Percentiles rank a stretch among this genome's conserved stretches.
Evolutionary conservation across 139 green algal genomes (phyloP).

Genomic region (Zygnema circumcarinatum): DNA sequence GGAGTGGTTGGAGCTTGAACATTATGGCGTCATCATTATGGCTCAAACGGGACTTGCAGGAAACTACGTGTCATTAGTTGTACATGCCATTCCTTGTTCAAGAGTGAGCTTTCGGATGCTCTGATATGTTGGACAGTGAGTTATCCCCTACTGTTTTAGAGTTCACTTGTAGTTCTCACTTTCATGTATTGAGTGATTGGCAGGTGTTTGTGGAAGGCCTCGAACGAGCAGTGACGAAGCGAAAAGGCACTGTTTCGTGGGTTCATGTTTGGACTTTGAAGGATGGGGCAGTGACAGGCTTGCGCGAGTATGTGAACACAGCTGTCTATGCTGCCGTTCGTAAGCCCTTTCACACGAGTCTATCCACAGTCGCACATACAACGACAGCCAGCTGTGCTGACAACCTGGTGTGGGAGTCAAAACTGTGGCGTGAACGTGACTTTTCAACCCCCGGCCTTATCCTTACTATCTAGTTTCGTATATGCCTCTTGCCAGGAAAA

Average conservation of each 20-base stretch:
- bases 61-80: too few species aligned
- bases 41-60: too few species aligned
- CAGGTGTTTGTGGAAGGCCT: slow-evolving; percentile 28
- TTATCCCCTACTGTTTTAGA: too few species aligned
- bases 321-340: slow-evolving; percentile 18
- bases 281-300: background rate
- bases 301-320: slow-evolving; percentile 17
- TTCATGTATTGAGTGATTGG: too few species aligned
- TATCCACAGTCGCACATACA: background rate
- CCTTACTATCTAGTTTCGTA: slow-evolving; percentile 1
- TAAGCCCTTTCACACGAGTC: background rate
- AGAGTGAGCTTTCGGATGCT: too few species aligned
- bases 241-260: slow-evolving; percentile 5
- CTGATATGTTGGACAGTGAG: too few species aligned
- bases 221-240: slow-evolving; percentile 1
- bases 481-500: too few species aligned
- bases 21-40: too few species aligned
- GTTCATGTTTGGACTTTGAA: slow-evolving; percentile 23
- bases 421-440: slow-evolving; percentile 19
- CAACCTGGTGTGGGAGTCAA: slow-evolving; percentile 19
- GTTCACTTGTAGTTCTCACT: too few species aligned
- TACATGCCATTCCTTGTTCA: too few species aligned
- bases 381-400: background rate
- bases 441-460: slow-evolving; percentile 13
- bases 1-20: too few species aligned